Percentiles rank a stretch among this genome's conserved stretches.
Evolutionary conservation across 768 basidiomycete genomes (phyloP).

Genomic region (Rhizopogon salebrosus): DNA sequence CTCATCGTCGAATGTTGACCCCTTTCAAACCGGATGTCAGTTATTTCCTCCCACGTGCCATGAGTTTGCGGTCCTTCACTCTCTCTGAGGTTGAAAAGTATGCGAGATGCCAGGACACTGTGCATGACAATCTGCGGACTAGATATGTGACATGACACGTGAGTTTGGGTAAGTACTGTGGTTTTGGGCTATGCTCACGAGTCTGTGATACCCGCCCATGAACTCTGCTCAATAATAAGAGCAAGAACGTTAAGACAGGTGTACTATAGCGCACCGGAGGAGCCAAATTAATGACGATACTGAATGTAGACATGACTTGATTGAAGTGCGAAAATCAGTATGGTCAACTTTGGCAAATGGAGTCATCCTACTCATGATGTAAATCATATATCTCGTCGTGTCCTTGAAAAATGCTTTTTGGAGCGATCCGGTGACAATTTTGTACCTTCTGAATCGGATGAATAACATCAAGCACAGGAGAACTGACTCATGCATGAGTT

Average conservation of each 20-base stretch:
- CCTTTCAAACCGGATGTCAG: not conserved
- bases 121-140: conserved; percentile 12
- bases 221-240: not conserved
- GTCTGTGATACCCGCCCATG: not conserved
- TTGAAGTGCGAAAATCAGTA: not conserved
- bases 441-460: not conserved
- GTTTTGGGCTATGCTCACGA: not conserved
- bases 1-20: too few relatives aligned
- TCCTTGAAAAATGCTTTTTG: not conserved
- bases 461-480: not conserved
- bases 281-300: not conserved
- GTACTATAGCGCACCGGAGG: not conserved
- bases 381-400: not conserved
- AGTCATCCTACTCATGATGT: not conserved
- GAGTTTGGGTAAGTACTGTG: not conserved
- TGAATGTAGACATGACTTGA: not conserved
- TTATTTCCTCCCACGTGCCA: too few relatives aligned
- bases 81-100: conserved; percentile 22
- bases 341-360: not conserved
- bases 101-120: conserved; percentile 20
- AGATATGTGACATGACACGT: not conserved
- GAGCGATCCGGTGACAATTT: not conserved
- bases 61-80: conserved; percentile 1
- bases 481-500: not conserved
- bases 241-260: not conserved